Conservation (phyloP, 495 filamentous ascomycete genomes). For the Penicillium daleae region DNA sequence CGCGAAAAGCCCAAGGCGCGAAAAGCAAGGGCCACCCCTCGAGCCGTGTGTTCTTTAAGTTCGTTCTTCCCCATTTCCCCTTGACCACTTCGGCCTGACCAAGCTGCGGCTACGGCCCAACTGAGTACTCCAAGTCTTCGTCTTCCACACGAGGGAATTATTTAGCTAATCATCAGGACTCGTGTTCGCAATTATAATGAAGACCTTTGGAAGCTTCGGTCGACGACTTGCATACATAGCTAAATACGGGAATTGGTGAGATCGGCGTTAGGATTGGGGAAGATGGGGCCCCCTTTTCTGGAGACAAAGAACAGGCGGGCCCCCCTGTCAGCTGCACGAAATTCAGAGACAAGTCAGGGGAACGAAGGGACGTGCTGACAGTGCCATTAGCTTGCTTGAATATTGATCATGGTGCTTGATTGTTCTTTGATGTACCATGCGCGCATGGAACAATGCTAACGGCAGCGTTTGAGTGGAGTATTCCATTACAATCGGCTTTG, state of each 20-base stretch:
- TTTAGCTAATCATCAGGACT: slow-evolving; percentile 20
- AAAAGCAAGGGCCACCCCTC: slow-evolving; percentile 27
- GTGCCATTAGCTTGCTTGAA: not conserved
- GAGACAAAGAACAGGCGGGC: slow-evolving; percentile 20
- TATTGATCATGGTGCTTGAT: too few relatives aligned
- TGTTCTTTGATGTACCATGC: not conserved
- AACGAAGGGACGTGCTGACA: too few relatives aligned
- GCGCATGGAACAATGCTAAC: not conserved
- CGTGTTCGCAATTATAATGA: slow-evolving; percentile 9
- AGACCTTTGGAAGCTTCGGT: not conserved
- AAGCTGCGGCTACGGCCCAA: slow-evolving; percentile 23
- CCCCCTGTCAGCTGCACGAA: slow-evolving; percentile 22
- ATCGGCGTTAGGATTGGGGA: not conserved
- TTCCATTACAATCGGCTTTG: not conserved
- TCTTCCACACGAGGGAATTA: slow-evolving; percentile 25
- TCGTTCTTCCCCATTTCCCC: not conserved
- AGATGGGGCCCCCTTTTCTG: slow-evolving; percentile 22
- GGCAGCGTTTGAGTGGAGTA: not conserved
- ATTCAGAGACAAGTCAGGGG: slow-evolving; percentile 17
- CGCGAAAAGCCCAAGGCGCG: slow-evolving; percentile 15
- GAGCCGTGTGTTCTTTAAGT: slow-evolving; percentile 13
- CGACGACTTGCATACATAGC: slow-evolving; percentile 3
- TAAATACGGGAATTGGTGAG: not conserved
- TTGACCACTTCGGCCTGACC: slow-evolving; percentile 3
- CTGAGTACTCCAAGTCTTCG: too few relatives aligned